Conservation (phyloP, 2,329 filamentous ascomycete species). For the Ophiocordyceps australis region DNA sequence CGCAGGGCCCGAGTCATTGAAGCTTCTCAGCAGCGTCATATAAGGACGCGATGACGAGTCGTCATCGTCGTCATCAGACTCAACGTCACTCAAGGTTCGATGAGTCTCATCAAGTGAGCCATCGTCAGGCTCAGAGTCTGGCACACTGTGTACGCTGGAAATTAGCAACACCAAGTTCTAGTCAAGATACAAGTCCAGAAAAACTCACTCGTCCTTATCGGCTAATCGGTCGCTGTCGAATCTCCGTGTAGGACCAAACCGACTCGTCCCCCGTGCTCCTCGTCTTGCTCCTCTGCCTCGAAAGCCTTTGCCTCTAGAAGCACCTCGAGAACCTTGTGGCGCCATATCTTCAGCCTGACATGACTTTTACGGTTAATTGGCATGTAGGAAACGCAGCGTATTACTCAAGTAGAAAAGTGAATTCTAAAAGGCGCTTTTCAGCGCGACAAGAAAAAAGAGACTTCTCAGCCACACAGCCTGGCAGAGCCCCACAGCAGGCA, state of each 20-base stretch:
- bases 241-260: slow-evolving; percentile 16
- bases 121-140: slow-evolving; percentile 7
- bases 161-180: no score
- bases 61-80: slow-evolving; percentile 25
- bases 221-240: slow-evolving; percentile 17
- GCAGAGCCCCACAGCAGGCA: slow-evolving; percentile 13
- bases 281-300: slow-evolving; percentile 8
- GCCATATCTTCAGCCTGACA: slow-evolving; percentile 11
- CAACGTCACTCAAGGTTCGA: slow-evolving; percentile 17
- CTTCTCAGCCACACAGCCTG: no score
- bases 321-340: slow-evolving; percentile 15
- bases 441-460: slow-evolving; percentile 1
- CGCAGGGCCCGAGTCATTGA: slow-evolving; percentile 25
- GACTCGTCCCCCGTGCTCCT: slow-evolving; percentile 13
- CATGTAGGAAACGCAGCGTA: no score
- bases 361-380: no score
- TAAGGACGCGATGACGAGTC: slow-evolving; percentile 29
- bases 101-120: slow-evolving; percentile 13
- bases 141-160: not conserved
- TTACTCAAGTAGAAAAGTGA: no score
- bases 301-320: slow-evolving; percentile 12
- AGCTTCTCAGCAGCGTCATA: slow-evolving; percentile 36
- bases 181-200: no score
- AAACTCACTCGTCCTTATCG: slow-evolving; percentile 18
- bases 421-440: no score